A percentile compares a stretch with the other conserved stretches of the same genome.
phyloP scores from a whole-genome alignment of 306 rosid species.

The Vigna reflexopilosa region DNA sequence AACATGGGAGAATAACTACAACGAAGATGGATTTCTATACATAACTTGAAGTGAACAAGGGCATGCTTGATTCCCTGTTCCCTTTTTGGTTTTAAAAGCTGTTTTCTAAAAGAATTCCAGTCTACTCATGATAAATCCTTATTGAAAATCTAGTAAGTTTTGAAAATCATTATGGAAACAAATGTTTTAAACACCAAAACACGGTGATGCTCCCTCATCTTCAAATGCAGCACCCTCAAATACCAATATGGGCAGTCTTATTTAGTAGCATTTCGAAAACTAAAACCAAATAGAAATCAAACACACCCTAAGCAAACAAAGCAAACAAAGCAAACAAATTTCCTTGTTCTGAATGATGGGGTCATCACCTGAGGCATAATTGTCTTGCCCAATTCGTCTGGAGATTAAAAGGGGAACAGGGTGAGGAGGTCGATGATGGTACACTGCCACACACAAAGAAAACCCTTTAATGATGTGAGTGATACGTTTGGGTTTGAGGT shows the following conservation, averaged over 20 bases:
- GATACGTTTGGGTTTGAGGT: neutral
- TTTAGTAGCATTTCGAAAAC: neutral
- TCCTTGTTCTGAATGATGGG: neutral
- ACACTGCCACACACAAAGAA: conserved; percentile 49
- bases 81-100: neutral
- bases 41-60: neutral
- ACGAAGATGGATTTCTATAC: neutral
- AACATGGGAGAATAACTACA: neutral
- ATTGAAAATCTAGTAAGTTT: neutral
- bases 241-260: neutral
- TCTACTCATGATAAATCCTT: no score
- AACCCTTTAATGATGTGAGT: neutral
- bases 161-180: neutral
- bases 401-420: conserved; percentile 49
- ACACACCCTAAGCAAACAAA: neutral
- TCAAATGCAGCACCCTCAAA: neutral
- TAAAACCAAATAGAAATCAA: neutral
- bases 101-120: neutral
- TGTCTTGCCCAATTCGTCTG: conserved; percentile 59
- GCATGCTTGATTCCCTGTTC: neutral
- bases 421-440: conserved; percentile 49
- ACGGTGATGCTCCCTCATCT: neutral
- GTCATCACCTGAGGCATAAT: conserved; percentile 62
- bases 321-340: neutral
- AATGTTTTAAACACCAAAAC: no score